Conservation (phyloP, 2,329 filamentous ascomycete genomes). For the Colletotrichum siamense region DNA sequence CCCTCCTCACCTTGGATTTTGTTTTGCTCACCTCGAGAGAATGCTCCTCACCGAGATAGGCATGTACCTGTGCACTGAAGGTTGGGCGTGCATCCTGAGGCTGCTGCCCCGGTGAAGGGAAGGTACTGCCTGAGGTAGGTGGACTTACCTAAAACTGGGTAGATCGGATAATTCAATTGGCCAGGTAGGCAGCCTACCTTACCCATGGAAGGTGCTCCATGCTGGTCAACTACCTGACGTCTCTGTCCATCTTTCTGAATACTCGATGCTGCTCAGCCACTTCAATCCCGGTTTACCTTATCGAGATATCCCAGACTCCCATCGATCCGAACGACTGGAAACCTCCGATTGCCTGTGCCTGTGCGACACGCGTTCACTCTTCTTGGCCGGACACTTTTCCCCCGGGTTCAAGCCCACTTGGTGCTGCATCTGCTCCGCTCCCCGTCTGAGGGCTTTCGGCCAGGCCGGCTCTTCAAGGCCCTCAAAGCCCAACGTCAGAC, state of each 20-base stretch:
- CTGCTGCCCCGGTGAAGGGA: not conserved
- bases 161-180: not conserved
- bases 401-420: not conserved
- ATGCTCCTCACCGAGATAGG: not conserved
- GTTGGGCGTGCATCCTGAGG: not conserved
- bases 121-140: not conserved
- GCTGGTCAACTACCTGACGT: not conserved
- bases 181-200: not conserved
- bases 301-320: not conserved
- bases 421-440: not conserved
- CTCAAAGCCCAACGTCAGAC: conserved; percentile 2
- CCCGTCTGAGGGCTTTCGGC: conserved; percentile 7
- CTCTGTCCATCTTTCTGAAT: not conserved
- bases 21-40: not conserved
- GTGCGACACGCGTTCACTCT: not conserved
- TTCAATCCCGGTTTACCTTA: not conserved
- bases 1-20: not conserved
- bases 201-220: not conserved
- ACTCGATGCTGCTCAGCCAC: not conserved
- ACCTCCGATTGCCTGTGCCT: not conserved
- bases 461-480: conserved; percentile 10
- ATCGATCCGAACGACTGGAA: not conserved
- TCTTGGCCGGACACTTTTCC: not conserved
- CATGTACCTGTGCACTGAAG: not conserved
- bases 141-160: not conserved